Base-by-base conservation (phyloP, 345 rosid species). In the Kernera saxatilis region DNA sequence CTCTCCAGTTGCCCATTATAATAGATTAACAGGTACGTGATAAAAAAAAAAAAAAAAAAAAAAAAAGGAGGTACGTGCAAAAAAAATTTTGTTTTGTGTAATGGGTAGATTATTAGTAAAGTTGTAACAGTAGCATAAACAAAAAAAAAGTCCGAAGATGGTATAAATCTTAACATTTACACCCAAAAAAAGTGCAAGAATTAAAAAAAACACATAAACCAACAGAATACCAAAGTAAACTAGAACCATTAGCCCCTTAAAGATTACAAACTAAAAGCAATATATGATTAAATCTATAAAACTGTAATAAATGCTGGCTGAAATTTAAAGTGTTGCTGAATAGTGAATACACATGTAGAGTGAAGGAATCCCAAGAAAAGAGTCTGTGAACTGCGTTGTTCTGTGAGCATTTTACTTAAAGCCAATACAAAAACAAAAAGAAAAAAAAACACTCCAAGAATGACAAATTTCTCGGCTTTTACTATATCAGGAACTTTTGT, bases 401-500 rank as follows among this genome's bases (percentile, higher is more conserved):
- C 78, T 86, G 77, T 89, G 81, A 85, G 84, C 87, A 91, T 86
- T 85, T 81, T 84, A 82, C 82, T 74, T 70, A 73, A 87, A 87
- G 83, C 80, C 36, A 53, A 18, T 9, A 27, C 10, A 59, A 14
- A 59, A 39, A 21, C 72, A 83, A 85, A 82, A 78, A 73, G 15
- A 59, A 56, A 59, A 51, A 45, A 73, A 59, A 67, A 77, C 82
- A 73, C n/a, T n/a, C n/a, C 67, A 64, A 26, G 13, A 5, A 69
- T 49, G 55, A 76, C 74, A 49, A 74, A 69, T 14, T 74, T 77
- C 64, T 70, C 49, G 76, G 79, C 69, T 61, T 70, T 69, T 37
- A 43, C 55, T 21, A 36, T 55, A 41, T 55, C 12, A 8, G 21
- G 55, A 19, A 33, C 18, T 9, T 43, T 27, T 13, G 18, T 46